Conservation (phyloP, 768 basidiomycete genomes). For the Candolleomyces eurysporus region DNA sequence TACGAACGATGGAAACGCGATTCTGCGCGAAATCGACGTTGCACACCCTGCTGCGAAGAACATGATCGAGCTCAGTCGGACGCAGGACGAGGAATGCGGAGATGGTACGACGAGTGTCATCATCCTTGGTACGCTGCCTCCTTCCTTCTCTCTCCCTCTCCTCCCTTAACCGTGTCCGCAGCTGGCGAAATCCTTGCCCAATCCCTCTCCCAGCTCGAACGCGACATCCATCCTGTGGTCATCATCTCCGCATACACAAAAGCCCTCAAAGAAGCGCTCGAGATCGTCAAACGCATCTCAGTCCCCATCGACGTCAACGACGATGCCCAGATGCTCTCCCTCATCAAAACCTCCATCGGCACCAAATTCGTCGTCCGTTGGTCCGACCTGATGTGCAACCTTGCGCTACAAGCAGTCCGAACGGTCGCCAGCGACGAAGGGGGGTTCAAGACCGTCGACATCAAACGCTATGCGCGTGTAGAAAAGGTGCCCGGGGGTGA, state of each 20-base stretch:
- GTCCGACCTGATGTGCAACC: constrained; percentile 95
- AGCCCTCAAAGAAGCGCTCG: constrained; percentile 88
- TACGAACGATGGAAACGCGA: constrained; percentile 99
- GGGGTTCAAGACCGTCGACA: constrained; percentile 86
- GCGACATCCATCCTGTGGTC: constrained; percentile 97
- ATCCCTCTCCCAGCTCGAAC: constrained; percentile 88
- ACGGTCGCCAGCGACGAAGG: constrained; percentile 79
- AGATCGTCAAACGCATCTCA: constrained; percentile 85
- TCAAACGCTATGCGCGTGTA: constrained; percentile 96
- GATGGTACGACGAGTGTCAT: constrained; percentile 99
- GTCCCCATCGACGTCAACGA: constrained; percentile 80
- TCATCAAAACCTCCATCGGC: constrained; percentile 98
- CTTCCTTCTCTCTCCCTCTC: neutral
- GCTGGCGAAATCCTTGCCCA: constrained; percentile 98
- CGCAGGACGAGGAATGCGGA: constrained; percentile 98
- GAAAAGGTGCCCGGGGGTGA: constrained; percentile 98
- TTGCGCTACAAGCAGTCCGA: constrained; percentile 90
- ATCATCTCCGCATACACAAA: constrained; percentile 99
- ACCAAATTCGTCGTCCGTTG: constrained; percentile 97
- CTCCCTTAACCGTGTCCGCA: constrained; percentile 7
- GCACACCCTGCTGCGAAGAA: constrained; percentile 99
- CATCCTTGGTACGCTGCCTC: constrained; percentile 71
- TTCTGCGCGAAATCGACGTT: constrained; percentile 96
- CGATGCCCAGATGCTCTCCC: constrained; percentile 89
- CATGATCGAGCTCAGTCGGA: constrained; percentile 97